Conservation (phyloP, 345 rosid species). For the Salix caprea region DNA sequence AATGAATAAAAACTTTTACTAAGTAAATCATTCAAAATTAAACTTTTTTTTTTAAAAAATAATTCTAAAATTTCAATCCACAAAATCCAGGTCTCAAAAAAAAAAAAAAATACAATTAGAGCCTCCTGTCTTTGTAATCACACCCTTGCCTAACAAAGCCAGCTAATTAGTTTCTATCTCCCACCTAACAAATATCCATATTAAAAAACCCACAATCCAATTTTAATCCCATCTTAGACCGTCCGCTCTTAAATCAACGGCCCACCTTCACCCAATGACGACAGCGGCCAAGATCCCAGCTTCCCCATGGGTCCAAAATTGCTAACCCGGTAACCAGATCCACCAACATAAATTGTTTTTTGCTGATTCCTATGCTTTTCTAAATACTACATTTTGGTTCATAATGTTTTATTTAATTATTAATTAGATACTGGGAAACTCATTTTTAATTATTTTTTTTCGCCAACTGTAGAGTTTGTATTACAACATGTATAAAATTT, state of each 20-base stretch:
- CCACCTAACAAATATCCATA: background rate
- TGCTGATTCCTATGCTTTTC: background rate
- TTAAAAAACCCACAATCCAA: background rate
- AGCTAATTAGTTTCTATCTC: background rate
- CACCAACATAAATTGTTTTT: background rate
- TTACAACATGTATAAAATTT: too few species aligned
- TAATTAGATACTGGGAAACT: background rate
- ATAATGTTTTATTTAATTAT: too few species aligned
- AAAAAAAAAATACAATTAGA: too few species aligned
- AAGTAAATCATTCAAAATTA: background rate
- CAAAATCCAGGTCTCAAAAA: too few species aligned
- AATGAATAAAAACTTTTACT: too few species aligned
- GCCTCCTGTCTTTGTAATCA: background rate
- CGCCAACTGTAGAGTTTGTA: too few species aligned
- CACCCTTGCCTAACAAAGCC: background rate
- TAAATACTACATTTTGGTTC: background rate
- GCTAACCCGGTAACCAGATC: constrained; percentile 8
- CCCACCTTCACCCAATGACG: background rate
- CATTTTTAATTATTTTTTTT: background rate
- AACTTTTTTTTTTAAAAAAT: too few species aligned
- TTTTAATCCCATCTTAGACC: background rate
- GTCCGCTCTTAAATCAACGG: constrained; percentile 5
- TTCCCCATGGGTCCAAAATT: constrained; percentile 15
- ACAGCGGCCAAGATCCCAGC: constrained; percentile 5
- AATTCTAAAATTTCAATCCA: background rate